These are phyloP conservation scores for Lophiotrema nucula DNA, from an alignment of 495 filamentous ascomycete genomes.

Conservation along the genomic window DNA sequence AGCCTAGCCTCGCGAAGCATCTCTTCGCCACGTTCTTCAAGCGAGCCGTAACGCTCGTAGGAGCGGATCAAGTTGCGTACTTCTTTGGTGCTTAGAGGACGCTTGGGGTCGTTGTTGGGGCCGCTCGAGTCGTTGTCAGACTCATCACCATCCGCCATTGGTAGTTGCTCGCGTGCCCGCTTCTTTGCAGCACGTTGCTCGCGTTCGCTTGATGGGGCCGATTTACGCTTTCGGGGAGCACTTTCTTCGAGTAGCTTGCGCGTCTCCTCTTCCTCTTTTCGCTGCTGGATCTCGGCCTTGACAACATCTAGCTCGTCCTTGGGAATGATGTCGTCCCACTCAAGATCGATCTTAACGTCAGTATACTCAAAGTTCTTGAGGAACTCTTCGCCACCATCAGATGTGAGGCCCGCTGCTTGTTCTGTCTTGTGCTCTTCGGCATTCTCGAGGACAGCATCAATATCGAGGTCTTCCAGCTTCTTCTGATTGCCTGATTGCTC, in stretches of 20 bases:
- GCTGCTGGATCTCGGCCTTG: slow-evolving; percentile 82
- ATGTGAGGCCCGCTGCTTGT: slow-evolving; percentile 83
- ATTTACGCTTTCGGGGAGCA: slow-evolving; percentile 79
- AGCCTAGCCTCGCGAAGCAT: slow-evolving; percentile 82
- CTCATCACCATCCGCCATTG: slow-evolving; percentile 51
- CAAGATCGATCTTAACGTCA: slow-evolving; percentile 89
- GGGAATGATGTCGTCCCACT: slow-evolving; percentile 98
- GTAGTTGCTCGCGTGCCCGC: slow-evolving; percentile 70
- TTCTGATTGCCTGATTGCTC: slow-evolving; percentile 93
- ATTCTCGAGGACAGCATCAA: slow-evolving; percentile 92
- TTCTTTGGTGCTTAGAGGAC: slow-evolving; percentile 85
- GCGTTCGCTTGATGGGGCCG: slow-evolving; percentile 62
- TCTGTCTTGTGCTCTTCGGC: slow-evolving; percentile 95
- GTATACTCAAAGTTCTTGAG: slow-evolving; percentile 84
- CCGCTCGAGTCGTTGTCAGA: slow-evolving; percentile 52
- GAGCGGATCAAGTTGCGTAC: slow-evolving; percentile 84
- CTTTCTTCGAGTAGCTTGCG: slow-evolving; percentile 80
- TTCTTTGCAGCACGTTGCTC: slow-evolving; percentile 93
- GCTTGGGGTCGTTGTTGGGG: slow-evolving; percentile 72
- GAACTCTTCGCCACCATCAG: slow-evolving; percentile 90
- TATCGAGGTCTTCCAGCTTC: slow-evolving; percentile 96
- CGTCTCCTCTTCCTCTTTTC: slow-evolving; percentile 78
- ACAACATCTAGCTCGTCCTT: slow-evolving; percentile 84
- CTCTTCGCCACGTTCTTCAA: slow-evolving; percentile 82
- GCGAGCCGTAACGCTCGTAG: slow-evolving; percentile 81